These are phyloP conservation scores for Volvox carteri DNA, from an alignment of 163 green algal genomes.

Conservation along the genomic window DNA sequence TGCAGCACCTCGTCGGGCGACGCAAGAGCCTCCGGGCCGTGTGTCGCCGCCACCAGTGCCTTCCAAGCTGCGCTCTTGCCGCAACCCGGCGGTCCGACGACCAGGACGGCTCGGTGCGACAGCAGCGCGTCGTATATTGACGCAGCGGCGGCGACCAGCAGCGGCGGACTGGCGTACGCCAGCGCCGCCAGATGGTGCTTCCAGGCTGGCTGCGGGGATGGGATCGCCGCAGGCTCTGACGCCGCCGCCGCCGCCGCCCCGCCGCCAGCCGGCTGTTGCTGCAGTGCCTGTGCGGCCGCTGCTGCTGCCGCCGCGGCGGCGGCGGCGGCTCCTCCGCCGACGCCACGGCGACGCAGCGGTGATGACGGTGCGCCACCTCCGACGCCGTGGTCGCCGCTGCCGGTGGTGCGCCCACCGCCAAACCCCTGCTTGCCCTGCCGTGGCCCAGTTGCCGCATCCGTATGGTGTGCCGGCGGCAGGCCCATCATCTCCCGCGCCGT, in stretches of 20 bases:
- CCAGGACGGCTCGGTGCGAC: conserved; percentile 20
- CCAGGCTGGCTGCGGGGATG: conserved; percentile 1
- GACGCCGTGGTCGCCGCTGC: neutral
- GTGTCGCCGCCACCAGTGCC: conserved; percentile 44
- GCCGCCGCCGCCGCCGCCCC: neutral
- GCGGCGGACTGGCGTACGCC: neutral
- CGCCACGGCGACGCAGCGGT: neutral
- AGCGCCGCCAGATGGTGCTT: neutral
- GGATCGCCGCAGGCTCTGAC: neutral
- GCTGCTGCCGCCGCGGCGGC: neutral
- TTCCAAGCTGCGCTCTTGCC: conserved; percentile 60
- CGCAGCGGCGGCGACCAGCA: neutral
- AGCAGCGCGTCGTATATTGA: conserved; percentile 49
- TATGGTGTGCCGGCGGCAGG: neutral
- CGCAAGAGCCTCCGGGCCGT: conserved; percentile 34
- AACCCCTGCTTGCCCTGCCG: neutral
- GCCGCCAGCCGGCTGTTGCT: neutral
- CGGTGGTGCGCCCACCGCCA: neutral
- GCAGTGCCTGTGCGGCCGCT: neutral
- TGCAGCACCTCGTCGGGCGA: conserved; percentile 19
- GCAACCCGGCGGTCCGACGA: conserved; percentile 49
- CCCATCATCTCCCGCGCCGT: neutral
- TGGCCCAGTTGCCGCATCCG: neutral
- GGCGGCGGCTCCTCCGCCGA: neutral
- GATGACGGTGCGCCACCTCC: neutral